Evolutionary conservation across 2,329 filamentous ascomycete genomes (phyloP).

Genomic region (Dothidotthia symphoricarpi): DNA sequence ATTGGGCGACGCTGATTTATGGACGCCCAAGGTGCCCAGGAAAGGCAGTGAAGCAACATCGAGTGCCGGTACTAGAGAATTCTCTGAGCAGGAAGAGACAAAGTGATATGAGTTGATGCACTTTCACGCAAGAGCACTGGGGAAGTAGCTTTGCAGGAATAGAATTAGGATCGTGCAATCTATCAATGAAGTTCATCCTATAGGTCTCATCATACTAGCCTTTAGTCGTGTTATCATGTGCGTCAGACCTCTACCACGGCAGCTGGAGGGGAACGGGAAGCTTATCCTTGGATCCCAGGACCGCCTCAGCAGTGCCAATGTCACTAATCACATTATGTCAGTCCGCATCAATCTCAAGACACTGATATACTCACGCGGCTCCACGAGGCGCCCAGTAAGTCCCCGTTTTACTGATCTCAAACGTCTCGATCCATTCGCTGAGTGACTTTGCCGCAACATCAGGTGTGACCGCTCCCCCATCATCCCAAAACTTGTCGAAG

Average conservation of each 20-base stretch:
- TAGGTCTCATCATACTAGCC: no score
- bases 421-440: constrained; percentile 58
- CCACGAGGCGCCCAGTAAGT: constrained; percentile 73
- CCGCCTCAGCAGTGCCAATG: constrained; percentile 65
- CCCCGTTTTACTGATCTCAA: constrained; percentile 66
- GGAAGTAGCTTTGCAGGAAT: no score
- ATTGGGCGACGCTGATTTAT: constrained; percentile 30
- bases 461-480: constrained; percentile 66
- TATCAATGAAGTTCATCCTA: no score
- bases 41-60: constrained; percentile 5
- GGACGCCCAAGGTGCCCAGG: constrained; percentile 10
- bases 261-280: constrained; percentile 64
- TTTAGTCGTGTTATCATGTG: no score
- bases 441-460: constrained; percentile 65
- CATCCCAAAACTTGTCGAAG: constrained; percentile 72
- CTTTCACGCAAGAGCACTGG: no score
- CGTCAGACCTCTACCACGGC: constrained; percentile 62
- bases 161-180: no score
- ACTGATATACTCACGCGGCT: constrained; percentile 52
- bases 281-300: constrained; percentile 57
- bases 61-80: no score
- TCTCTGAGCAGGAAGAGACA: no score
- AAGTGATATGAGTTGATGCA: no score
- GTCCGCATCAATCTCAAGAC: not conserved
- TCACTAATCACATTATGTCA: constrained; percentile 50